Conservation (phyloP, 2,329 filamentous ascomycete species). For the Catunica adiposa region DNA sequence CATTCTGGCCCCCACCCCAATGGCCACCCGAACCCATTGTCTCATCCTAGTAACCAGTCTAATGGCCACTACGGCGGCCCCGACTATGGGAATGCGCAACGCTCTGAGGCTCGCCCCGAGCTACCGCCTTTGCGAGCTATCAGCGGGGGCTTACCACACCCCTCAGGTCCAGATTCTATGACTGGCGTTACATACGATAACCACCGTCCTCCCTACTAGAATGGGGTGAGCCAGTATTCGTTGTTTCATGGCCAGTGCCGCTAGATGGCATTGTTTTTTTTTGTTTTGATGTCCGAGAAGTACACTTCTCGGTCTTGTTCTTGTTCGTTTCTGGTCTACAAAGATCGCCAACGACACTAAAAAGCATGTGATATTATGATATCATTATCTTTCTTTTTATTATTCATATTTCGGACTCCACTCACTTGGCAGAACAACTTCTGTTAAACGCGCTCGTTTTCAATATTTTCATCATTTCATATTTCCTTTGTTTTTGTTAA, state of each 20-base stretch:
- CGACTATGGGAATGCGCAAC: conserved; percentile 5
- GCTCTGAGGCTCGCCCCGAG: conserved; percentile 29
- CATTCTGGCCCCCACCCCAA: conserved; percentile 5
- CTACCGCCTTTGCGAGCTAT: conserved; percentile 20
- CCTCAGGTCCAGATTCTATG: conserved; percentile 41
- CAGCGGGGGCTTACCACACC: conserved; percentile 32
- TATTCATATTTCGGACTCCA: background rate
- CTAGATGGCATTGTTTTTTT: background rate
- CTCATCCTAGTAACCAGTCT: conserved; percentile 17
- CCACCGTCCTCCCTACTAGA: conserved; percentile 9
- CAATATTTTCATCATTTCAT: background rate
- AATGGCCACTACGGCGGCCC: conserved; percentile 18
- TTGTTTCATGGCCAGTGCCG: no score
- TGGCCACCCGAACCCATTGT: conserved; percentile 17
- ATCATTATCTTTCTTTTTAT: background rate
- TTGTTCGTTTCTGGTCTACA: background rate
- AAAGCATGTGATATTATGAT: conserved; percentile 7
- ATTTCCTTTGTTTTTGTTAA: background rate
- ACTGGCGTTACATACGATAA: conserved; percentile 47
- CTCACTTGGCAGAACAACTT: background rate
- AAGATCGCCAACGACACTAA: background rate
- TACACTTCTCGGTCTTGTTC: conserved; percentile 4
- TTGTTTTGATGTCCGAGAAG: background rate
- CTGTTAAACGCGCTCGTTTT: background rate
- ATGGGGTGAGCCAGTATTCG: background rate